Evolutionary conservation across 1,284 basidiomycete species (phyloP).

Genomic region (Moniliophthora roreri): DNA sequence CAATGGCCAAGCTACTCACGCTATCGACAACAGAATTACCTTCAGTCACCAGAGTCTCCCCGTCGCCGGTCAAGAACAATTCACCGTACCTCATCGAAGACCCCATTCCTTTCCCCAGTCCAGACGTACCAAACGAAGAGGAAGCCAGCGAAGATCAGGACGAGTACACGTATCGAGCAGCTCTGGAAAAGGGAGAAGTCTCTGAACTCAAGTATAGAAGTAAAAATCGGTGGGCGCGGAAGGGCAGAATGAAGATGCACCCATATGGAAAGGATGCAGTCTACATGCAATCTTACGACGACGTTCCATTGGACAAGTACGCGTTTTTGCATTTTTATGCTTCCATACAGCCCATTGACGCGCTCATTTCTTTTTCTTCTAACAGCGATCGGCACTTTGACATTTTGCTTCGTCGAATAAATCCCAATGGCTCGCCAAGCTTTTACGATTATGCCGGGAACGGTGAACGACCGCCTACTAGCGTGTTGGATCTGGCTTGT

Average conservation of each 20-base stretch:
- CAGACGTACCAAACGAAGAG: not conserved
- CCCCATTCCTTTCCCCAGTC: not conserved
- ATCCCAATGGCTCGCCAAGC: constrained; percentile 47
- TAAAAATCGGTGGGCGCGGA: constrained; percentile 30
- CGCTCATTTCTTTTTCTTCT: constrained; percentile 14
- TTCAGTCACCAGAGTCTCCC: not conserved
- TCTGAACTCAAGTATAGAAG: constrained; percentile 1
- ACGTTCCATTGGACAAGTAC: constrained; percentile 57
- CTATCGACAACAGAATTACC: not conserved
- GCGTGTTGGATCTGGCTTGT: constrained; percentile 73
- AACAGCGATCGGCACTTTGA: constrained; percentile 58
- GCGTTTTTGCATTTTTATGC: constrained; percentile 22
- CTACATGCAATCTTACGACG: constrained; percentile 66
- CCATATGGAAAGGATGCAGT: constrained; percentile 51
- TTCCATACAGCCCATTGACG: constrained; percentile 3
- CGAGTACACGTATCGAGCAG: constrained; percentile 1
- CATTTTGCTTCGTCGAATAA: constrained; percentile 51
- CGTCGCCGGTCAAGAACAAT: not conserved
- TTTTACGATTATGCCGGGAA: constrained; percentile 49
- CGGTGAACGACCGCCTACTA: constrained; percentile 45
- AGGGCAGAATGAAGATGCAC: constrained; percentile 48
- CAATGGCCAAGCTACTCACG: not conserved
- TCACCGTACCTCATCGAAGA: not conserved
- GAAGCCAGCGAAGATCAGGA: constrained; percentile 3
- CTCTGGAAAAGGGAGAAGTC: not conserved